phyloP scores from a whole-genome alignment of 2,329 filamentous ascomycete genomes.

The Talaromyces pinophilus region DNA sequence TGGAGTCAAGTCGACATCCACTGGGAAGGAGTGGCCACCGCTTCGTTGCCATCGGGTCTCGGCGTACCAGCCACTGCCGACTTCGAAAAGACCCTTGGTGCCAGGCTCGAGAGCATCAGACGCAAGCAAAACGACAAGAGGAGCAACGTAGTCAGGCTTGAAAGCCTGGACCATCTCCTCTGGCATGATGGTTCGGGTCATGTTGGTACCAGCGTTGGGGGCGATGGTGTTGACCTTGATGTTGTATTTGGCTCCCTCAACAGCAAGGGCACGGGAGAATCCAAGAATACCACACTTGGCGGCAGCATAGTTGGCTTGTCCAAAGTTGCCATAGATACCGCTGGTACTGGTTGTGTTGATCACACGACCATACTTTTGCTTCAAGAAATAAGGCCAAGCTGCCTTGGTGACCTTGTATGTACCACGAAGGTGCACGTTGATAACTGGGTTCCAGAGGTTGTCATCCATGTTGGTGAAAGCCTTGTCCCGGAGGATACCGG shows the following conservation, averaged over 20 bases:
- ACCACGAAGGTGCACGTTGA: conserved; percentile 88
- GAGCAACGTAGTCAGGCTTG: conserved; percentile 98
- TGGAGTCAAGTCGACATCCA: conserved; percentile 78
- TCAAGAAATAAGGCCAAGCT: conserved; percentile 94
- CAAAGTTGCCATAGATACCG: conserved; percentile 98
- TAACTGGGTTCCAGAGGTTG: conserved; percentile 83
- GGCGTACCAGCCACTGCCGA: conserved; percentile 90
- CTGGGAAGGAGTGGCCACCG: conserved; percentile 85
- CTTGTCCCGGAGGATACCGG: conserved; percentile 96
- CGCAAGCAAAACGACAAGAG: conserved; percentile 82
- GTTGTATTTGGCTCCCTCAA: conserved; percentile 95
- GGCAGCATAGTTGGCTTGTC: conserved; percentile 95
- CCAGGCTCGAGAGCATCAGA: conserved; percentile 81
- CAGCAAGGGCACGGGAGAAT: conserved; percentile 86
- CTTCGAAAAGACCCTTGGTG: conserved; percentile 89
- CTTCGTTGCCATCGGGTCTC: conserved; percentile 93
- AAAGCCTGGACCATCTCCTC: conserved; percentile 98
- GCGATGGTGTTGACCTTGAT: conserved; percentile 98
- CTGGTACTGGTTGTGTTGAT: conserved; percentile 96
- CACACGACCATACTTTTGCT: conserved; percentile 97
- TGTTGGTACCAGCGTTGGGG: conserved; percentile 91
- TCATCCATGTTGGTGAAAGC: conserved; percentile 98
- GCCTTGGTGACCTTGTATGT: conserved; percentile 98
- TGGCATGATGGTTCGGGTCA: conserved; percentile 92
- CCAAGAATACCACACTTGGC: conserved; percentile 92